Evolutionary conservation across 2,329 filamentous ascomycete genomes (phyloP).

Genomic region (Cadophora sp.): DNA sequence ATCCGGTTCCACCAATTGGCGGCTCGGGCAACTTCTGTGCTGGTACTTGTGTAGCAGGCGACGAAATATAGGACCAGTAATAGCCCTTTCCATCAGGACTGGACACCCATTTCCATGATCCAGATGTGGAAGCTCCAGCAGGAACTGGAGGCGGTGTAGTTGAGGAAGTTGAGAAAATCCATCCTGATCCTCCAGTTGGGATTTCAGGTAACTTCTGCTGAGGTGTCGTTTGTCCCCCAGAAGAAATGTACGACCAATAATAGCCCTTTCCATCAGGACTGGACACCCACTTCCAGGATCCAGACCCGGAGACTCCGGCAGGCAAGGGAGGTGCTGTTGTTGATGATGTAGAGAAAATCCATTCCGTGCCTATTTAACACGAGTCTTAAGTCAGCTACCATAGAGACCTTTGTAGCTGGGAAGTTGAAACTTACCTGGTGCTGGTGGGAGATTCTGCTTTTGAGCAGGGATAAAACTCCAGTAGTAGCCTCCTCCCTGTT

Average conservation of each 20-base stretch:
- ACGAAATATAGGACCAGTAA: too few relatives aligned
- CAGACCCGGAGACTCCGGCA: background rate
- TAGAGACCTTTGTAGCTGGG: background rate
- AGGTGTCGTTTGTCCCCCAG: background rate
- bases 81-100: background rate
- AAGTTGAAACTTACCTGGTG: background rate
- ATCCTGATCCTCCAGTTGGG: slow-evolving; percentile 2
- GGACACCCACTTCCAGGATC: background rate
- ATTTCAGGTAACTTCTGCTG: background rate
- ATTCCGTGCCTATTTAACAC: background rate
- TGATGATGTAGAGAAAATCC: background rate
- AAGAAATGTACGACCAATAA: background rate
- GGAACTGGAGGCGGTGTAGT: background rate
- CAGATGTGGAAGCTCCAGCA: background rate
- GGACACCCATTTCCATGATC: background rate
- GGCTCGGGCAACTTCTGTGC: background rate
- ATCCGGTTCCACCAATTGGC: background rate
- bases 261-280: background rate
- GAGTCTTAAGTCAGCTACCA: background rate
- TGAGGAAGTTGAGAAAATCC: slow-evolving; percentile 9
- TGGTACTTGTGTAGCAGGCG: too few relatives aligned
- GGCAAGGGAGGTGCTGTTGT: background rate
- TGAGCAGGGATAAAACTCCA: background rate
- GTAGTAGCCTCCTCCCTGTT: background rate
- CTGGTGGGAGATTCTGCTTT: background rate